Conservation (phyloP, 352 stramenopile species). For the Phytophthora sansomeana region DNA sequence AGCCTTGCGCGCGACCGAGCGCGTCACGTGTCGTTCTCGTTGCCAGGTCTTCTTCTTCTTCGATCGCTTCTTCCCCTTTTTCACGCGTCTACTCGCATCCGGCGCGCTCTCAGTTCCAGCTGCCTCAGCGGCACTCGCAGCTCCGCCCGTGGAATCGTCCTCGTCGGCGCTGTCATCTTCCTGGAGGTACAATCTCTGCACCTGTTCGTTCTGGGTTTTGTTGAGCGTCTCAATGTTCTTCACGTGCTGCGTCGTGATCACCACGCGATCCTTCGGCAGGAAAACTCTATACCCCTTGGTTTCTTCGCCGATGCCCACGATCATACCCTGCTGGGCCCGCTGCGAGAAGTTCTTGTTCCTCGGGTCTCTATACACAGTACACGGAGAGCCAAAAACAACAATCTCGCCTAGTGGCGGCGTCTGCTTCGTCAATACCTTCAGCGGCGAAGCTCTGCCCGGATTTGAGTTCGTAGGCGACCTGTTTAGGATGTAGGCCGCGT, state of each 20-base stretch:
- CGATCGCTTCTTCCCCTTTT: no score
- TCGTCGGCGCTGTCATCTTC: slow-evolving; percentile 2
- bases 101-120: background rate
- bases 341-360: slow-evolving; percentile 9
- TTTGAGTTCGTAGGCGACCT: no score
- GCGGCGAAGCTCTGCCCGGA: no score
- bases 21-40: no score
- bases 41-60: no score
- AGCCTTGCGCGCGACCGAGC: no score
- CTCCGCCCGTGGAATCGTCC: background rate
- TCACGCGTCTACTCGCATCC: no score
- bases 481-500: no score
- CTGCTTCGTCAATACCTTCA: no score
- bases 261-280: slow-evolving; percentile 7
- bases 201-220: slow-evolving; percentile 4
- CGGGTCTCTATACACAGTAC: no score
- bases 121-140: background rate
- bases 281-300: slow-evolving; percentile 24
- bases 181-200: background rate
- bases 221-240: slow-evolving; percentile 17
- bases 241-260: slow-evolving; percentile 23
- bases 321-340: slow-evolving; percentile 1
- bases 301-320: slow-evolving; percentile 12
- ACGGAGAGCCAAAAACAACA: no score
- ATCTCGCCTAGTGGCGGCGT: no score